Evolutionary conservation across 768 basidiomycete species (phyloP), one percentile per base, ranked within the genome.

Genomic region (Suillus subaureus): DNA sequence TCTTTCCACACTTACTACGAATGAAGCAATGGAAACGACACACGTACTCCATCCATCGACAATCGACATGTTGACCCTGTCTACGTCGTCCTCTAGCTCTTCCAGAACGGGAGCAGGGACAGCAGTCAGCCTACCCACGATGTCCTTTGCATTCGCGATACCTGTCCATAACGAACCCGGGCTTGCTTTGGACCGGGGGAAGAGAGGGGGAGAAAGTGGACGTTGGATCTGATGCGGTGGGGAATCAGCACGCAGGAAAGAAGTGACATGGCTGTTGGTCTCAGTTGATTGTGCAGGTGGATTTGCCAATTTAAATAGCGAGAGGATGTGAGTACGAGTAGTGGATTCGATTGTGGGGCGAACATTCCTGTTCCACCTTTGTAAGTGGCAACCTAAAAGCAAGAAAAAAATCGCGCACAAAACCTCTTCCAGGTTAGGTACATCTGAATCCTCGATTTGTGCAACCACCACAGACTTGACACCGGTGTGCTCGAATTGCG

Each of bases 41-140:
- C 51, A 82, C 84, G 52, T 70, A 91, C 91, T 73, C 88, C 89
- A 89, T 35, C 89, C 90, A 73, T 86, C 81, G 1, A 90, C 83
- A 40, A 90, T 70, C 11, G 82, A 76, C 80, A 92, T 83, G 72
- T 86, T 84, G 60, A 82, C 80, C 40, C 70, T 71, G n/a, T 81
- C 76, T 7, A 85, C 66, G 57, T 86, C 83, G 4, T 74, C 75
- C 28, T 84, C 82, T 42, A 80, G 76, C 57, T 83, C 78, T 49
- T 80, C 76, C 55, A 74, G 70, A 54, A 77, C 64, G 54, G 73
- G 68, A 13, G 65, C 67, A 42, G 72, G 72, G 12, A 73, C 72
- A 43, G 28, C 51, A 61, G 60, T 65, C 33, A 78, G 54, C 54
- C 78, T 67, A 57, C 68, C 64, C 42, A 73, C 68, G 45, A 82